Base-by-base conservation (phyloP, 352 stramenopile genomes). In the Pythium rishiriense region DNA sequence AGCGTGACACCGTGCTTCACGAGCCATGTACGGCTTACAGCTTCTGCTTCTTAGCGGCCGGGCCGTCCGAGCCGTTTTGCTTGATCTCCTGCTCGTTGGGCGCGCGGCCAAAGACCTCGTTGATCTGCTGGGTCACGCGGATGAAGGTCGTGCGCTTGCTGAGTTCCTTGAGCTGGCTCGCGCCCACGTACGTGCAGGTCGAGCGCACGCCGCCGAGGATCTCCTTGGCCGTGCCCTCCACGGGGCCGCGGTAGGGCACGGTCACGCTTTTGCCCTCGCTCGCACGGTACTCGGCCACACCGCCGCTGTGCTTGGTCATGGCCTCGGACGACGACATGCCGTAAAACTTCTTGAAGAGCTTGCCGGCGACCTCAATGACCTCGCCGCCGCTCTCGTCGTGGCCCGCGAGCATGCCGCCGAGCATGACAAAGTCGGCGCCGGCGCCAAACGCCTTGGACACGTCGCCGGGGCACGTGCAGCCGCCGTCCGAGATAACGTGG, bases 101-200 rank as follows among this genome's bases (percentile, higher is more conserved):
- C 31, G 84, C 84, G 26, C 79, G 85, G 37, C 87, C 87, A 68
- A 96, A 97, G 11, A 98, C 84, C 57, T 95, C 85, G 66, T 98
- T 98, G 21, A 98, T 69, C 67, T 97, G 89, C 74, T 98, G 91
- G 0, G 88, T 95, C 12, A 97, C 90, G 31, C 91, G 83, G 55
- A 98, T 96, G 60, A 98, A 98, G 22, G 93, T 98, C 35, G 92
- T 98, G 49, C 93, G 81, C 86, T 97, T 98, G 73, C 90, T 93
- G 26, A 98, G 81, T 65, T 98, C 89, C 70, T 96, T 97, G 26
- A 98, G 70, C 54, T 89, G 78, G 53, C 71, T 73, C 4, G 93
- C 93, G 14, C 93, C 93, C 2, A 98, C 92, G 70, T 98, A 98
- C 35, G 93, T 98, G 70, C 93, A 98, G 2, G 91, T 91, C 9